Conservation (phyloP, 208 protist species). For the Phytomonas sp. region DNA sequence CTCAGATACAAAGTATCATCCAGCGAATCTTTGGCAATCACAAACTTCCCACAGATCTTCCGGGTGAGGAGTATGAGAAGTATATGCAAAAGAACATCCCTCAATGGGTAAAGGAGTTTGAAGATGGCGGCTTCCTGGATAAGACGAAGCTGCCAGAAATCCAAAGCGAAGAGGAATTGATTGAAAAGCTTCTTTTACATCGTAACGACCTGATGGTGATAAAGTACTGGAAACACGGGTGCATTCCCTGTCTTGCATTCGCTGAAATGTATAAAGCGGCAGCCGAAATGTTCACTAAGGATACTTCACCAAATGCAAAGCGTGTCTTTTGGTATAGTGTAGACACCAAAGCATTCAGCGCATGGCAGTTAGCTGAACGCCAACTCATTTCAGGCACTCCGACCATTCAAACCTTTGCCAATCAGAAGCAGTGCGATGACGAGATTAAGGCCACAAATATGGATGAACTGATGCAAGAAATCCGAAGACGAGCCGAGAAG, state of each 20-base stretch:
- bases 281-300: slow-evolving; percentile 37
- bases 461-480: slow-evolving; percentile 74
- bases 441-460: slow-evolving; percentile 78
- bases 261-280: slow-evolving; percentile 90
- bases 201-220: slow-evolving; percentile 86
- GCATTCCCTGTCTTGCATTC: slow-evolving; percentile 85
- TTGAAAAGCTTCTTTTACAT: slow-evolving; percentile 82
- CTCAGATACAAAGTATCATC: slow-evolving; percentile 74
- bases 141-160: slow-evolving; percentile 79
- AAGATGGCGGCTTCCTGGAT: slow-evolving; percentile 82
- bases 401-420: slow-evolving; percentile 82
- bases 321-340: slow-evolving; percentile 85
- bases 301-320: slow-evolving; percentile 23
- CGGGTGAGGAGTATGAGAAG: slow-evolving; percentile 72
- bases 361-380: slow-evolving; percentile 66
- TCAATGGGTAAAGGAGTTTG: slow-evolving; percentile 85
- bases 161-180: slow-evolving; percentile 74
- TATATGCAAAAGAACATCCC: slow-evolving; percentile 82
- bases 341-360: slow-evolving; percentile 65
- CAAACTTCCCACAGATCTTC: slow-evolving; percentile 59
- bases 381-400: slow-evolving; percentile 88
- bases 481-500: slow-evolving; percentile 34
- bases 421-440: slow-evolving; percentile 72
- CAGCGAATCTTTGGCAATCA: slow-evolving; percentile 83
- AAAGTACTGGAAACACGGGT: slow-evolving; percentile 91